Conservation (phyloP, 2,329 filamentous ascomycete genomes). For the Trichoderma afroharzianum region DNA sequence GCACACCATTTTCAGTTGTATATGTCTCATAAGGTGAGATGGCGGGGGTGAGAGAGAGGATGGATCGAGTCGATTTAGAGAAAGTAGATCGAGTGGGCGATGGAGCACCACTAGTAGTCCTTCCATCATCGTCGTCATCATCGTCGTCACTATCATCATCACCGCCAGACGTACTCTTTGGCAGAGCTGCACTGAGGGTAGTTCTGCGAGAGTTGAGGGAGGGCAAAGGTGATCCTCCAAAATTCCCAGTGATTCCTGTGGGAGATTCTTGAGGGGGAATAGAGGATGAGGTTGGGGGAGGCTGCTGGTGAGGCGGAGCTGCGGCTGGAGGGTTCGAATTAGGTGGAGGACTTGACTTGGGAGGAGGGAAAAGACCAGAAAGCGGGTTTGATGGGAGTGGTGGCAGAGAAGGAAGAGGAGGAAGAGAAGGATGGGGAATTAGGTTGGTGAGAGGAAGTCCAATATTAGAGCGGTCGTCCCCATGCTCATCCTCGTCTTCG, state of each 20-base stretch:
- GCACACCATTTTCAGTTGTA: background rate
- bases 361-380: background rate
- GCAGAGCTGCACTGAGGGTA: background rate
- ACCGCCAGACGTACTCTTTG: background rate
- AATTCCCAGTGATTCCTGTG: background rate
- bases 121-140: background rate
- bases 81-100: background rate
- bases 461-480: background rate
- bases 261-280: background rate
- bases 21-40: background rate
- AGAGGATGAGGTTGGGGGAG: background rate
- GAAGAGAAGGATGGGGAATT: background rate
- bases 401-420: background rate
- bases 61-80: background rate
- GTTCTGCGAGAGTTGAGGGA: background rate
- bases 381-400: background rate
- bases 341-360: background rate
- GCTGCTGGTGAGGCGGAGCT: background rate
- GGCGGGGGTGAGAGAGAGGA: background rate
- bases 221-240: background rate
- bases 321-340: background rate
- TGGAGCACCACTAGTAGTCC: background rate
- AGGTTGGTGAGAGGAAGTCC: background rate
- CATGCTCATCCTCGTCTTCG: background rate
- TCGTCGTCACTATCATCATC: background rate